phyloP scores from a whole-genome alignment of 2,329 filamentous ascomycete species.

The Colletotrichum truncatum region DNA sequence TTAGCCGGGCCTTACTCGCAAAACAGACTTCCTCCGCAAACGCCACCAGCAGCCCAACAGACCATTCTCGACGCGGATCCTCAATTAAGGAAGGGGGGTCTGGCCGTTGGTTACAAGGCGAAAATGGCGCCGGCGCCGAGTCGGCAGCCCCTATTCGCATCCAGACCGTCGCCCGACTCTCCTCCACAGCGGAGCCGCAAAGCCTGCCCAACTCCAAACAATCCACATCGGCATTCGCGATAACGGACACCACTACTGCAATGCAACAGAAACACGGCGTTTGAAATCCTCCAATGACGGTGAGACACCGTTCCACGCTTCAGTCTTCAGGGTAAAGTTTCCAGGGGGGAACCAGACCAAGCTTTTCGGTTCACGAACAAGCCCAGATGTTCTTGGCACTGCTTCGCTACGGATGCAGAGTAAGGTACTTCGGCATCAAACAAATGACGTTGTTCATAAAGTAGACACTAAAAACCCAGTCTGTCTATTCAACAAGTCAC shows the following conservation, averaged over 20 bases:
- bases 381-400: not conserved
- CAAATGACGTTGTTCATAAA: not conserved
- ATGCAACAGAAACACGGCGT: not conserved
- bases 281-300: not conserved
- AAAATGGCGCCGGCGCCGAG: not conserved
- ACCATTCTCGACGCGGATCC: no score
- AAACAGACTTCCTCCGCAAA: not conserved
- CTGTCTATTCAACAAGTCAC: no score
- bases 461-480: no score
- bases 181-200: not conserved
- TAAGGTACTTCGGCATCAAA: not conserved
- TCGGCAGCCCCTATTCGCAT: not conserved
- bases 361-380: not conserved
- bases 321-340: not conserved
- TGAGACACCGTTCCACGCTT: not conserved
- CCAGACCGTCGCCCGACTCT: not conserved
- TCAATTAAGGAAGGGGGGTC: no score
- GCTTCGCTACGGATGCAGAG: not conserved
- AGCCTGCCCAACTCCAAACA: not conserved
- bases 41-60: not conserved
- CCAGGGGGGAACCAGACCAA: not conserved
- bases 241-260: not conserved
- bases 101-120: no score
- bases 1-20: not conserved
- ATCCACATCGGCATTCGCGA: not conserved